These are phyloP conservation scores for Lactifluus rugatus DNA, from an alignment of 768 basidiomycete genomes.

Conservation along the genomic window DNA sequence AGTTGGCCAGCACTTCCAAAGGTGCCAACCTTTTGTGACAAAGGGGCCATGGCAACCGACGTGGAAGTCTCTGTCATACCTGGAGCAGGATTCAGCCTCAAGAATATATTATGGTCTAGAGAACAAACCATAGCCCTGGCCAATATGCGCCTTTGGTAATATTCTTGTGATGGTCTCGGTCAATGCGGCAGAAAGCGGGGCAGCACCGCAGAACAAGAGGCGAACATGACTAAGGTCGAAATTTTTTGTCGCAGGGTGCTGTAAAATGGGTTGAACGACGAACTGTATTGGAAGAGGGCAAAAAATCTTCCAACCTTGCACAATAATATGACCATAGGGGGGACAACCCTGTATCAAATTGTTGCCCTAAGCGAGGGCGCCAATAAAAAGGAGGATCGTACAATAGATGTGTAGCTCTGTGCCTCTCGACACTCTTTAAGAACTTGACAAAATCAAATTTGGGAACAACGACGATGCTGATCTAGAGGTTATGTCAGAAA, in stretches of 20 bases:
- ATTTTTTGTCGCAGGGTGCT: slow-evolving; percentile 26
- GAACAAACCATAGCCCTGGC: slow-evolving; percentile 47
- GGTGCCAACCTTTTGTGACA: slow-evolving; percentile 37
- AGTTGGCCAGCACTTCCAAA: slow-evolving; percentile 39
- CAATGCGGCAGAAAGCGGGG: slow-evolving; percentile 29
- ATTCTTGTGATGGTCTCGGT: slow-evolving; percentile 35
- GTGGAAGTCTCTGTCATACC: slow-evolving; percentile 65
- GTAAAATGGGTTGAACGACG: background rate
- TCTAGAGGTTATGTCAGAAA: slow-evolving; percentile 15
- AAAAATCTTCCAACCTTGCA: slow-evolving; percentile 23
- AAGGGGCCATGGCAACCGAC: slow-evolving; percentile 40
- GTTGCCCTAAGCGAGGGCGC: background rate
- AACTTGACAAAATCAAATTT: slow-evolving; percentile 28
- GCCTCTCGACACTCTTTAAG: slow-evolving; percentile 27
- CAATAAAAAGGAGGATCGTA: slow-evolving; percentile 7
- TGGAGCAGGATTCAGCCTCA: slow-evolving; percentile 20
- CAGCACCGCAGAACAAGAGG: slow-evolving; percentile 27
- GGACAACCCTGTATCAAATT: slow-evolving; percentile 19
- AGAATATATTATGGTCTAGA: background rate
- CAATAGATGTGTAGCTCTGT: slow-evolving; percentile 28
- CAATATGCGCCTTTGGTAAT: slow-evolving; percentile 46
- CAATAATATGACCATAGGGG: slow-evolving; percentile 26
- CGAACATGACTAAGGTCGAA: slow-evolving; percentile 25
- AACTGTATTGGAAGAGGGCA: background rate
- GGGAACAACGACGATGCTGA: slow-evolving; percentile 26